phyloP scores from a whole-genome alignment of 2,329 filamentous ascomycete species.

The Pseudocercospora ulei region DNA sequence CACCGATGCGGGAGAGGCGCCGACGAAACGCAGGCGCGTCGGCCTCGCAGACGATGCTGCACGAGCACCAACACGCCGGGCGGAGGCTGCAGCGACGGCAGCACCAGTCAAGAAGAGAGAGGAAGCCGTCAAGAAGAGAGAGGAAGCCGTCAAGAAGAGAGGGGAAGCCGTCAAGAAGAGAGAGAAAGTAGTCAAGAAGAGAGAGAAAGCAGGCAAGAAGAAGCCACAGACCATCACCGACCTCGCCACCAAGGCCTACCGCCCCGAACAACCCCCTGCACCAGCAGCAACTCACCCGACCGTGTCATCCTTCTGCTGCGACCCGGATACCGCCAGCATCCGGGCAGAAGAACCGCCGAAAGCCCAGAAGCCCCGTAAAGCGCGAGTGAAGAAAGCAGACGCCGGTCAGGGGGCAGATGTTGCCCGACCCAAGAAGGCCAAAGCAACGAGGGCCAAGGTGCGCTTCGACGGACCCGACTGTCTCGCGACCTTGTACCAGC shows the following conservation, averaged over 20 bases:
- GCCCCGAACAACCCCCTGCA: constrained; percentile 29
- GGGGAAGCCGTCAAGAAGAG: constrained; percentile 50
- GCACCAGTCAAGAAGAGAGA: constrained; percentile 31
- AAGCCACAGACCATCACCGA: constrained; percentile 70
- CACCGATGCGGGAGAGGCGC: constrained; percentile 13
- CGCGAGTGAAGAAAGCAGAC: constrained; percentile 21
- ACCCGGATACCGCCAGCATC: constrained; percentile 3
- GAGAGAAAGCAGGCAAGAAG: constrained; percentile 46
- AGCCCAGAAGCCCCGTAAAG: constrained; percentile 26
- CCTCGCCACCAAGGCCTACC: constrained; percentile 62
- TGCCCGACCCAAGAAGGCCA: constrained; percentile 26
- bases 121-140: constrained; percentile 52
- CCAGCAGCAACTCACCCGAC: constrained; percentile 23
- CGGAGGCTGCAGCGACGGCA: background rate
- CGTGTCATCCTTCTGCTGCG: constrained; percentile 40
- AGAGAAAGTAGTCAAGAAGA: too few species aligned
- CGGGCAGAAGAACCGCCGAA: constrained; percentile 7
- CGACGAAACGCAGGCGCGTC: constrained; percentile 18
- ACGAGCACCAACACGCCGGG: constrained; percentile 4
- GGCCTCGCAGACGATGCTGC: constrained; percentile 18
- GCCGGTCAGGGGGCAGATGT: constrained; percentile 3
- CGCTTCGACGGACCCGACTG: constrained; percentile 21
- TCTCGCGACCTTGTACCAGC: constrained; percentile 50
- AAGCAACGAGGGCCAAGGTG: constrained; percentile 34
- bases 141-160: constrained; percentile 56